Evolutionary conservation across 768 basidiomycete genomes (phyloP), one percentile per base, ranked within the genome.

Genomic region (Coprinopsis strossmayeri): DNA sequence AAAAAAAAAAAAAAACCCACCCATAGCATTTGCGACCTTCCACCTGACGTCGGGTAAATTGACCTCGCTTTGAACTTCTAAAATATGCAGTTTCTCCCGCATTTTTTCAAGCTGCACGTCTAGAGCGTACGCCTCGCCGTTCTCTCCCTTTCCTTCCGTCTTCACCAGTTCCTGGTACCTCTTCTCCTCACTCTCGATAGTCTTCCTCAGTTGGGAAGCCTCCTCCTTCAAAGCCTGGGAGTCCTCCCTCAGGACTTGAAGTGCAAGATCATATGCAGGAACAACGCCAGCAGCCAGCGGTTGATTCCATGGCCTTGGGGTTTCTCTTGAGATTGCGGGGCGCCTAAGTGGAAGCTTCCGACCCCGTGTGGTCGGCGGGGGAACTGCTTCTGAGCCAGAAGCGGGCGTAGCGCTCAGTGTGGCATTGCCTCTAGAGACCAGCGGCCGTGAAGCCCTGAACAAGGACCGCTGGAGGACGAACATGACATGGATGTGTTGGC

Each of bases 1-100:
- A 21, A 32, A 9, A 41, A 39, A 34, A 15, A 35, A 47, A 23
- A 50, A 38, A 46, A n/a, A 72, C 84, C 23, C 56, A 90, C 85
- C 84, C 74, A 84, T 76, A n/a, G 84, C 86, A 58, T 88, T 86
- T 28, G 73, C 70, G 53, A 88, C 86, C 54, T 72, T 77, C 85
- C 89, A 89, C 59, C 92, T 68, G 27, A 84, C 78, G 46, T 82
- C 73, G 0, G 93, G 94, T n/a, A 91, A 67, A 63, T 97, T 94
- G 25, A 89, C 69, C 61, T 84, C 75, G 49, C 85, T 84, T 67
- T 91, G 88, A 9, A 94, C 73, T 54, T 90, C 81, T 38, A 95
- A 59, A 49, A 86, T 75, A 17, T 70, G 58, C 38, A 82, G 58
- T 61, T 73, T 78, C 57, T 73, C 67, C 51, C 76, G 59, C 61